These are phyloP conservation scores for Triticum aestivum DNA, from an alignment of 176 grass and related monocot species.

Conservation along the genomic window IWGSC_CS_RefSeq_v2.1 NC_057800.1:629064997-629065496, in stretches of 20 bases:
- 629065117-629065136: conserved; percentile 16
- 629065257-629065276: too few relatives aligned
- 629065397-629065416: background rate
- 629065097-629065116: conserved; percentile 65
- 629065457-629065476: conserved; percentile 8
- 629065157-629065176: background rate
- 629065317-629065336: conserved; percentile 66
- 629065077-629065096: conserved; percentile 65
- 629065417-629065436: conserved; percentile 20
- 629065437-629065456: conserved; percentile 13
- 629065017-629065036: conserved; percentile 69
- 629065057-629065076: conserved; percentile 50
- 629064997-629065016: conserved; percentile 59
- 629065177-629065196: conserved; percentile 18
- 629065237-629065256: too few relatives aligned
- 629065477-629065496: conserved; percentile 12
- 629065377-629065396: conserved; percentile 17
- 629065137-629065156: background rate
- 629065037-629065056: conserved; percentile 79
- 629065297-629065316: too few relatives aligned
- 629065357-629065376: background rate
- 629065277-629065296: too few relatives aligned
- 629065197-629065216: too few relatives aligned
- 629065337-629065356: conserved; percentile 85
- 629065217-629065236: too few relatives aligned